Evolutionary conservation across 345 rosid genomes (phyloP).

Genomic region (Triadica sebifera): DNA sequence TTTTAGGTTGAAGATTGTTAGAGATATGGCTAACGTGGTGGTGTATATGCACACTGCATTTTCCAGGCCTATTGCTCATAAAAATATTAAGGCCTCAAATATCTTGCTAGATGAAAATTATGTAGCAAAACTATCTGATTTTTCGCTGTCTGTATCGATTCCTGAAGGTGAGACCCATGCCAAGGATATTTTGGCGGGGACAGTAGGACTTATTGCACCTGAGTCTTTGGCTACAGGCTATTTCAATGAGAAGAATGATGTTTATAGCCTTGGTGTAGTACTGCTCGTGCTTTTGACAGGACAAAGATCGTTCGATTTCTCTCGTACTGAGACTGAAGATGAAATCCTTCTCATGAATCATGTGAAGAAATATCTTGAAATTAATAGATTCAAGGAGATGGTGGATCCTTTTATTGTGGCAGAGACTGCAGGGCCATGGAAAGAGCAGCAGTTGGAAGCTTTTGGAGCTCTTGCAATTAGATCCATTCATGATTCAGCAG

Average conservation of each 20-base stretch:
- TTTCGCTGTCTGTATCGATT: background rate
- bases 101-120: slow-evolving; percentile 9
- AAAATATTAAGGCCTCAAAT: background rate
- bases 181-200: background rate
- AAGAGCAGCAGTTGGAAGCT: slow-evolving; percentile 9
- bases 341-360: background rate
- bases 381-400: slow-evolving; percentile 4
- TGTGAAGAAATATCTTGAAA: background rate
- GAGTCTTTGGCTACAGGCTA: background rate
- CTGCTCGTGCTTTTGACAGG: slow-evolving; percentile 24
- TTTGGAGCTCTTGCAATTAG: background rate
- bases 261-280: slow-evolving; percentile 18
- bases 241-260: slow-evolving; percentile 31
- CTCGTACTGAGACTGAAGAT: background rate
- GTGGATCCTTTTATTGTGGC: slow-evolving; percentile 10
- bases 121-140: slow-evolving; percentile 21
- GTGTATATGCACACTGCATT: slow-evolving; percentile 30
- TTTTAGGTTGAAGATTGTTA: slow-evolving; percentile 24
- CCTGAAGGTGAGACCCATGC: slow-evolving; percentile 26
- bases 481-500: slow-evolving; percentile 2
- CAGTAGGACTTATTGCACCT: slow-evolving; percentile 2
- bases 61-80: slow-evolving; percentile 15
- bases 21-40: slow-evolving; percentile 21
- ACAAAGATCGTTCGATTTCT: background rate
- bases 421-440: background rate